A percentile compares a stretch with the other conserved stretches of the same genome.
phyloP scores from a whole-genome alignment of 2,329 filamentous ascomycete genomes.

The Zelopaecilomyces penicillatus region DNA sequence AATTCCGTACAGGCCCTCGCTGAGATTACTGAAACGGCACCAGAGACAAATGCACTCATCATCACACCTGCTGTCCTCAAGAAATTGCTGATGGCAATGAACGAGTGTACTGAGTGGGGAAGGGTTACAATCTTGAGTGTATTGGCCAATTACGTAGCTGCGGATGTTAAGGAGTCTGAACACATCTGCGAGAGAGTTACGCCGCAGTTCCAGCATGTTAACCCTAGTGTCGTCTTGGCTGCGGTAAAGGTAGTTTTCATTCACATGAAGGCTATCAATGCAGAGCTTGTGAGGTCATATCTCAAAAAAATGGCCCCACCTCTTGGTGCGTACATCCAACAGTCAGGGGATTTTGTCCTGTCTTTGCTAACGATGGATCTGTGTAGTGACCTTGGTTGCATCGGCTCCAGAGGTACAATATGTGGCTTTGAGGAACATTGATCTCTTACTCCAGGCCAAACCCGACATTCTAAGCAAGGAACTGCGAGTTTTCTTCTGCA shows the following conservation, averaged over 20 bases:
- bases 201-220: conserved; percentile 97
- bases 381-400: conserved; percentile 80
- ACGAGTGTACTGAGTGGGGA: conserved; percentile 98
- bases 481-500: conserved; percentile 97
- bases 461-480: conserved; percentile 96
- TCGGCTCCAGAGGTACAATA: conserved; percentile 97
- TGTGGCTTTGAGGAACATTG: conserved; percentile 91
- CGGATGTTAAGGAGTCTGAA: conserved; percentile 91
- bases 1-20: conserved; percentile 91
- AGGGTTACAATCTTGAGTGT: conserved; percentile 87
- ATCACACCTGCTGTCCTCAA: conserved; percentile 79
- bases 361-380: background rate
- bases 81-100: conserved; percentile 92
- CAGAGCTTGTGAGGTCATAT: conserved; percentile 74
- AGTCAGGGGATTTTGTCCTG: background rate
- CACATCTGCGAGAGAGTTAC: conserved; percentile 95
- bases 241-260: conserved; percentile 96
- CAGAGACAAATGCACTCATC: conserved; percentile 79
- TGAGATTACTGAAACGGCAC: conserved; percentile 83
- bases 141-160: conserved; percentile 75
- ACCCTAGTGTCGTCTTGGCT: conserved; percentile 92
- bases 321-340: conserved; percentile 50
- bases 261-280: conserved; percentile 80
- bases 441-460: conserved; percentile 89
- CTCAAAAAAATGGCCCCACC: conserved; percentile 98